These are phyloP conservation scores for Penicillium sp. DNA, from an alignment of 2,329 filamentous ascomycete genomes.

Conservation along the genomic window DNA sequence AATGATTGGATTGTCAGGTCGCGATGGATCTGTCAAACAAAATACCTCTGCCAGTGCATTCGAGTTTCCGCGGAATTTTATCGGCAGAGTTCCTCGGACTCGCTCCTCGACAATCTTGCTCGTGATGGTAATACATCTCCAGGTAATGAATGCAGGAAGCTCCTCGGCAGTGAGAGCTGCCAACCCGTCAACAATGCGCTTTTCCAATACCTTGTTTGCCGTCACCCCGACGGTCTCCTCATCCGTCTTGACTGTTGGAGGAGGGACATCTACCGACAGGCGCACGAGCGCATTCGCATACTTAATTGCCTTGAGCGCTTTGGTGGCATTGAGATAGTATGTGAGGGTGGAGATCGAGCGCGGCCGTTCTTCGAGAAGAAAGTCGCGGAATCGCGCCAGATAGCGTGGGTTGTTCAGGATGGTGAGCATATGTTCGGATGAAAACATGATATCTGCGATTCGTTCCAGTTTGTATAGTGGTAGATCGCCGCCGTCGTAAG, in stretches of 20 bases:
- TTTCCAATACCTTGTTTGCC: slow-evolving; percentile 58
- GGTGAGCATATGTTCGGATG: slow-evolving; percentile 60
- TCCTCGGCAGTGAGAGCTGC: slow-evolving; percentile 65
- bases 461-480: slow-evolving; percentile 57
- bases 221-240: slow-evolving; percentile 52
- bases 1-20: slow-evolving; percentile 72
- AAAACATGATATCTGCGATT: slow-evolving; percentile 66
- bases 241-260: slow-evolving; percentile 58
- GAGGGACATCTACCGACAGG: slow-evolving; percentile 52
- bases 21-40: slow-evolving; percentile 71
- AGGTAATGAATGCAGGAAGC: slow-evolving; percentile 68
- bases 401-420: slow-evolving; percentile 66
- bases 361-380: slow-evolving; percentile 60
- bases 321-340: slow-evolving; percentile 70
- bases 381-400: slow-evolving; percentile 66
- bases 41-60: slow-evolving; percentile 76
- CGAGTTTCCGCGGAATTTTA: slow-evolving; percentile 65
- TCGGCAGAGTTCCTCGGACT: slow-evolving; percentile 65
- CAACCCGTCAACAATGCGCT: slow-evolving; percentile 65
- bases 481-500: slow-evolving; percentile 27
- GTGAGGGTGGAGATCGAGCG: slow-evolving; percentile 64
- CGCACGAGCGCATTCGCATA: slow-evolving; percentile 69
- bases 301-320: slow-evolving; percentile 67
- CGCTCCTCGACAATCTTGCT: slow-evolving; percentile 66
- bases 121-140: slow-evolving; percentile 68